Percentiles rank a stretch among this genome's conserved stretches.
Evolutionary conservation across 2,329 filamentous ascomycete genomes (phyloP).

Genomic region (Xylaria digitata): DNA sequence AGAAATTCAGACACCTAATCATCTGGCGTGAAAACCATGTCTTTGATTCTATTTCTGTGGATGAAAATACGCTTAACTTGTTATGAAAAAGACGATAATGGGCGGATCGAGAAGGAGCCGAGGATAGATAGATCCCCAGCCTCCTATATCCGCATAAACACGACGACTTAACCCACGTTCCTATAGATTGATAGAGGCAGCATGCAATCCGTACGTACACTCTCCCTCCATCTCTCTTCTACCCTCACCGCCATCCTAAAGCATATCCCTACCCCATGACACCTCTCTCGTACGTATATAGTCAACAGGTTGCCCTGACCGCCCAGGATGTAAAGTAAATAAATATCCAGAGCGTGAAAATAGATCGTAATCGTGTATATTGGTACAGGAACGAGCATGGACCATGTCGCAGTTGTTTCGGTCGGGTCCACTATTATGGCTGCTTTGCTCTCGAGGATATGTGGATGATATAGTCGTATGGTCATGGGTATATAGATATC

Average conservation of each 20-base stretch:
- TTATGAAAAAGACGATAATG: neutral
- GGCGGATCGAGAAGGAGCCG: too few relatives aligned
- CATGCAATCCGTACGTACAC: too few relatives aligned
- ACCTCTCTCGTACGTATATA: neutral
- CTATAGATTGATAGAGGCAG: too few relatives aligned
- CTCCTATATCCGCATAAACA: too few relatives aligned
- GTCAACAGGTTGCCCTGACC: neutral
- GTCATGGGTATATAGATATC: neutral
- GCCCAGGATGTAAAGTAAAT: too few relatives aligned
- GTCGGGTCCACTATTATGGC: neutral
- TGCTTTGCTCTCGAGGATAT: neutral
- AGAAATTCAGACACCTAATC: too few relatives aligned
- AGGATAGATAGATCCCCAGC: too few relatives aligned
- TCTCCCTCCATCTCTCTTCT: too few relatives aligned
- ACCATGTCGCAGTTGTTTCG: neutral
- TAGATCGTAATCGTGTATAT: neutral
- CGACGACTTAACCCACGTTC: too few relatives aligned
- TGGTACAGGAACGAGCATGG: neutral
- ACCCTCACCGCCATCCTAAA: too few relatives aligned
- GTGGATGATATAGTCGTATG: neutral
- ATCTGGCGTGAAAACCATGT: too few relatives aligned
- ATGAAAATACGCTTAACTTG: neutral
- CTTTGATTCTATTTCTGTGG: neutral
- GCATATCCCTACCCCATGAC: neutral
- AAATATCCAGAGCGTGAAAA: neutral